Conservation (phyloP, 2,329 filamentous ascomycete genomes). For the Talaromyces pinophilus region DNA sequence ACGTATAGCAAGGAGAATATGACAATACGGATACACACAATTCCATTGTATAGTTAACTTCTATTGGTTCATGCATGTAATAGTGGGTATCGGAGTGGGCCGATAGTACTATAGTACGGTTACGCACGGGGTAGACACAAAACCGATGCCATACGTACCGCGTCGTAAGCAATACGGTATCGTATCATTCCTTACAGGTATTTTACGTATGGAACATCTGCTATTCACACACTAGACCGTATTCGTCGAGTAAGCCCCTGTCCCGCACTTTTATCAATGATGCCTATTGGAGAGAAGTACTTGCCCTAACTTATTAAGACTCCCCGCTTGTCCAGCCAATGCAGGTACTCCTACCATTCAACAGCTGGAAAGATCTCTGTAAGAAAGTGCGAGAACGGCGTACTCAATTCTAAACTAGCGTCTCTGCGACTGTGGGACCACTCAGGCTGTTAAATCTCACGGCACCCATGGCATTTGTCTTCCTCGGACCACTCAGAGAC, state of each 20-base stretch:
- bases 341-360: slow-evolving; percentile 19
- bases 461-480: not conserved
- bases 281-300: slow-evolving; percentile 8
- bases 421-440: slow-evolving; percentile 4
- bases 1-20: not conserved
- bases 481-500: slow-evolving; percentile 14
- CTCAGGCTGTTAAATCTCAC: not conserved
- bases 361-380: slow-evolving; percentile 1
- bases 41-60: not conserved
- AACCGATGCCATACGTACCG: not conserved
- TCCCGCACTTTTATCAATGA: not conserved
- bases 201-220: not conserved
- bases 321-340: slow-evolving; percentile 14
- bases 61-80: not conserved
- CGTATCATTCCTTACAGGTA: not conserved
- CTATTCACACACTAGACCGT: not conserved
- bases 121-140: not conserved
- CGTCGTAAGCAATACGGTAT: not conserved
- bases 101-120: not conserved
- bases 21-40: not conserved
- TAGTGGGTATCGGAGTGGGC: not conserved
- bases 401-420: not conserved
- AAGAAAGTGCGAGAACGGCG: not conserved
- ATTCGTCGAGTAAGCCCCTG: not conserved
- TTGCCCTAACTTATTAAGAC: slow-evolving; percentile 5